phyloP scores from a whole-genome alignment of 2,329 filamentous ascomycete genomes.

The Clathrospora elynae region DNA sequence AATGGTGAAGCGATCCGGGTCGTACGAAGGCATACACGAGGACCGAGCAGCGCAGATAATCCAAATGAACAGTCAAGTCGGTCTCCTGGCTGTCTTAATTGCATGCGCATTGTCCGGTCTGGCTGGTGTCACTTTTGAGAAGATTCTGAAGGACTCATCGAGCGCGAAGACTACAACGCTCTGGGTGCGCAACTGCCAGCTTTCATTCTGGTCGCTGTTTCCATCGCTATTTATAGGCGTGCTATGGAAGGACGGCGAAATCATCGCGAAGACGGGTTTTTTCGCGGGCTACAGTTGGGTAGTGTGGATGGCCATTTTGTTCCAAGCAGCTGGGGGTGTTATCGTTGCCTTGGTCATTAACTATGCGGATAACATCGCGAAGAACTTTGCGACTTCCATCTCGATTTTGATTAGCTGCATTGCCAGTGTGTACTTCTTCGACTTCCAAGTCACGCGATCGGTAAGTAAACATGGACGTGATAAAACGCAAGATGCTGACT shows the following conservation, averaged over 20 bases:
- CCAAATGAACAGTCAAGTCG: slow-evolving; percentile 77
- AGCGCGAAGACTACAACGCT: slow-evolving; percentile 71
- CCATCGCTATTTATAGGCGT: slow-evolving; percentile 86
- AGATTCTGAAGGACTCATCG: slow-evolving; percentile 84
- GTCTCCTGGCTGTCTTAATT: slow-evolving; percentile 75
- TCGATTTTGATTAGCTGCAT: slow-evolving; percentile 88
- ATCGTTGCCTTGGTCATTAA: slow-evolving; percentile 82
- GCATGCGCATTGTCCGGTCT: slow-evolving; percentile 82
- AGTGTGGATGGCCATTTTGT: slow-evolving; percentile 82
- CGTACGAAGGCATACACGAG: slow-evolving; percentile 83
- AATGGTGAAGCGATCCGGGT: slow-evolving; percentile 71
- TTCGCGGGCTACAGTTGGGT: slow-evolving; percentile 93
- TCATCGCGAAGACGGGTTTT: slow-evolving; percentile 83
- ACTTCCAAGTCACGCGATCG: slow-evolving; percentile 68
- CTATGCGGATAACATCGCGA: slow-evolving; percentile 86
- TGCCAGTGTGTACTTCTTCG: slow-evolving; percentile 83
- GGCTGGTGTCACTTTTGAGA: slow-evolving; percentile 87
- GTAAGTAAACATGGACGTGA: slow-evolving; percentile 24
- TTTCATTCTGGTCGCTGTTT: slow-evolving; percentile 92
- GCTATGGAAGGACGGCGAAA: slow-evolving; percentile 81
- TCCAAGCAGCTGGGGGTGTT: slow-evolving; percentile 84
- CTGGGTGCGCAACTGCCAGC: slow-evolving; percentile 93
- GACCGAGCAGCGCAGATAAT: slow-evolving; percentile 60
- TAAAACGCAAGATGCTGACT: slow-evolving; percentile 4
- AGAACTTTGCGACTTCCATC: slow-evolving; percentile 91